phyloP scores from a whole-genome alignment of 1,284 basidiomycete species.

The Trichosporon coremiiforme region DNA sequence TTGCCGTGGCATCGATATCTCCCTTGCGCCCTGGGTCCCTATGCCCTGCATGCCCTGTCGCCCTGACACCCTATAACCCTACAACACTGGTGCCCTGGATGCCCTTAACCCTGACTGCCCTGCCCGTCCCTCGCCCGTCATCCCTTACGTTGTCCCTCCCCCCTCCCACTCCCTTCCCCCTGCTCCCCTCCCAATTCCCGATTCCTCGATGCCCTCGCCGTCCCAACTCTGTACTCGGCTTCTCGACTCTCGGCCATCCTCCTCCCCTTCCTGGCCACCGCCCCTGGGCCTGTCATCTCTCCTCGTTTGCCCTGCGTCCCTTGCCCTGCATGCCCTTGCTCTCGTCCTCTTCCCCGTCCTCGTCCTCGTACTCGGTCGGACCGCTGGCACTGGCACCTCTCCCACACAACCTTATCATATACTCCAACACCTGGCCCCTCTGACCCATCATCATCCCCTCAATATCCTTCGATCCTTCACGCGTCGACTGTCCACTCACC shows the following conservation, averaged over 20 bases:
- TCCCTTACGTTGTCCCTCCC: not conserved
- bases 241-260: not conserved
- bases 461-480: not conserved
- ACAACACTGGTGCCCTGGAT: too few relatives aligned
- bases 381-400: not conserved
- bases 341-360: not conserved
- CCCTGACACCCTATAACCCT: not conserved
- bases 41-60: not conserved
- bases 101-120: not conserved
- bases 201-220: not conserved
- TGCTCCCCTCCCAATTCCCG: not conserved
- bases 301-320: not conserved
- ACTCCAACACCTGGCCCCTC: not conserved
- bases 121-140: not conserved
- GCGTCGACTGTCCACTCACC: not conserved
- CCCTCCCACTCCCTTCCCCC: not conserved
- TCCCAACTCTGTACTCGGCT: constrained; percentile 7
- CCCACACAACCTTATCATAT: not conserved
- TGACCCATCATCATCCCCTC: constrained; percentile 1
- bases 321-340: constrained; percentile 2
- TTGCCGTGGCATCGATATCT: not conserved
- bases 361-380: constrained; percentile 5
- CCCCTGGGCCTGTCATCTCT: not conserved
- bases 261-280: not conserved
- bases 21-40: constrained; percentile 1